phyloP scores from a whole-genome alignment of 2,329 filamentous ascomycete genomes.

The Fusarium graminum region DNA sequence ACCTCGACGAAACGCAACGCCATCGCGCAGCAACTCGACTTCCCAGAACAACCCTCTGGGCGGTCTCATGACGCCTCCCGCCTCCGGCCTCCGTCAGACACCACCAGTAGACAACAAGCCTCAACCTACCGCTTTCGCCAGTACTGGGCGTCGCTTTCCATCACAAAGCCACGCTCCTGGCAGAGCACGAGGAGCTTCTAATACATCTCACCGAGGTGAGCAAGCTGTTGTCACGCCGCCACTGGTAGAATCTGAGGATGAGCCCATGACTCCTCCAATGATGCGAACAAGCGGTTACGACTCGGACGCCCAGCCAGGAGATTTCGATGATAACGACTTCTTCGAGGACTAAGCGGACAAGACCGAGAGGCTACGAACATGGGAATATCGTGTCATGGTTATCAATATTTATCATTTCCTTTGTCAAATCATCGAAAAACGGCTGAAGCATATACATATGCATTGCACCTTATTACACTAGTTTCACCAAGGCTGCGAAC shows the following conservation, averaged over 20 bases:
- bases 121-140: slow-evolving; percentile 72
- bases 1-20: slow-evolving; percentile 63
- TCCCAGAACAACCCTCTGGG: slow-evolving; percentile 74
- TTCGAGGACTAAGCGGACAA: slow-evolving; percentile 59
- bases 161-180: slow-evolving; percentile 55
- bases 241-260: slow-evolving; percentile 54
- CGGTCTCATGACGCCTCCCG: slow-evolving; percentile 90
- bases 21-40: slow-evolving; percentile 67
- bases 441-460: slow-evolving; percentile 42
- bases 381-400: slow-evolving; percentile 23
- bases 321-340: slow-evolving; percentile 71
- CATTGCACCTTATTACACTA: slow-evolving; percentile 47
- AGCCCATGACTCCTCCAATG: slow-evolving; percentile 72
- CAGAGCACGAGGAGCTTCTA: slow-evolving; percentile 50
- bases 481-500: slow-evolving; percentile 52
- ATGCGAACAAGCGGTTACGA: slow-evolving; percentile 71
- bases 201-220: slow-evolving; percentile 47
- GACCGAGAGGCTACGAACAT: slow-evolving; percentile 8
- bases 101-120: slow-evolving; percentile 58
- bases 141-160: slow-evolving; percentile 70
- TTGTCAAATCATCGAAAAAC: slow-evolving; percentile 48
- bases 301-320: slow-evolving; percentile 69
- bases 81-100: slow-evolving; percentile 76
- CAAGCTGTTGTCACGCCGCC: slow-evolving; percentile 53
- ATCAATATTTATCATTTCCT: slow-evolving; percentile 43